Conservation (phyloP, 768 basidiomycete genomes). For the Clathrus columnatus region DNA sequence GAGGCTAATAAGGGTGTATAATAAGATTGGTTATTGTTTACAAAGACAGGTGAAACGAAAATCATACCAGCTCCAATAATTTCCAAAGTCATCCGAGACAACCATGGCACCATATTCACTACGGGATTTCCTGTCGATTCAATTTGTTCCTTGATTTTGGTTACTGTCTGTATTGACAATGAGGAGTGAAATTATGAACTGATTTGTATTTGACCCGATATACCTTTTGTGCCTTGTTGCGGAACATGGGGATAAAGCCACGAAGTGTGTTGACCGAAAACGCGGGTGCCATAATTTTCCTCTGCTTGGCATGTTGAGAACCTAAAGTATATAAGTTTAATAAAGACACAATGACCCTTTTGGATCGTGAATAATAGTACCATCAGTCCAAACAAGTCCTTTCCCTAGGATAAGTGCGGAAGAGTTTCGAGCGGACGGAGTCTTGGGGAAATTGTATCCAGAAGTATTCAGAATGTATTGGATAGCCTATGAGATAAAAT, state of each 20-base stretch:
- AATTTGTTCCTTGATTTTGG: not conserved
- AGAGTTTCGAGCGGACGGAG: not conserved
- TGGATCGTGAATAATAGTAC: not conserved
- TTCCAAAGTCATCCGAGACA: constrained; percentile 8
- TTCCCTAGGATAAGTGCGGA: not conserved
- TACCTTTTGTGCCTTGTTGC: constrained; percentile 3
- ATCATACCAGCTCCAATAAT: constrained; percentile 7
- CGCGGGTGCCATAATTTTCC: constrained; percentile 23
- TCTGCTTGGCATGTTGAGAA: constrained; percentile 20
- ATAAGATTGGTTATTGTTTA: not conserved
- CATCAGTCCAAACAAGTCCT: constrained; percentile 4
- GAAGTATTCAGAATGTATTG: constrained; percentile 23
- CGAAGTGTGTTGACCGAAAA: constrained; percentile 20
- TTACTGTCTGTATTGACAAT: not conserved
- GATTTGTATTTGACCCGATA: not conserved
- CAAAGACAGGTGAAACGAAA: not conserved
- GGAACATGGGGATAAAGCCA: constrained; percentile 16
- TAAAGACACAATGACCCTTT: not conserved
- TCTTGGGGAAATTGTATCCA: constrained; percentile 18
- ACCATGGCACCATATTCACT: constrained; percentile 3
- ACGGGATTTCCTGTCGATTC: not conserved
- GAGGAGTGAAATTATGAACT: not conserved
- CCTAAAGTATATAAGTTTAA: constrained; percentile 4
- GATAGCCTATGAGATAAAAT: constrained; percentile 15
- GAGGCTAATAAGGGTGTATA: constrained; percentile 12